Base-by-base conservation (phyloP, 2,329 filamentous ascomycete genomes). In the Penicillium sp. region DNA sequence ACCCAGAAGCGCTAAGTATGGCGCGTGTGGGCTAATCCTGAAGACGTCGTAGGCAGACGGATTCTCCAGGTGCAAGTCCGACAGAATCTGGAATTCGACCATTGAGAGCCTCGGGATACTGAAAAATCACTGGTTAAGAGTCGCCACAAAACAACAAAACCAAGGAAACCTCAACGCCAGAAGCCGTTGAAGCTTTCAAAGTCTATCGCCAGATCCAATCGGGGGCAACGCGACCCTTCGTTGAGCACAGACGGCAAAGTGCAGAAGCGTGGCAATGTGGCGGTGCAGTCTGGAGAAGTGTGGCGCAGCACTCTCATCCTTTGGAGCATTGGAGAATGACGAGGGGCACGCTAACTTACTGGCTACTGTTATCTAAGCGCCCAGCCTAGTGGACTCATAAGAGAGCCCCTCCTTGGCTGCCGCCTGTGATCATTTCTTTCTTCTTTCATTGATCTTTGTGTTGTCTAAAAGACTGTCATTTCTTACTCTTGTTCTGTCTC, bases 1-100 rank as follows among this genome's bases (percentile, higher is more conserved):
- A 22, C 85, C 85, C 0, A 87, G 75, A 0, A 87, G 76, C 0
- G 82, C 84, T 2, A 87, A 75, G 58, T 81, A 78, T 0, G 81
- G 80, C 1, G 83, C 80, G 51, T 71, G 74, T 1, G 81, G 78
- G 0, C 66, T 51, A 22, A 86, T 80, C 2, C 81, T 66, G 64
- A 82, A 87, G 24, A 74, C 22, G 61, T 83, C 79, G 67, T 87
- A 87, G 18, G 74, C 72, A 44, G 76, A 73, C 0, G 79, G 77
- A 9, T 68, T 66, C 66, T 87, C 83, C 7, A 87, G 75, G 60
- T 87, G 84, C 3, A 87, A 75, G 69, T 87, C 84, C 0, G 84
- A 86, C n/a, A 86, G 57, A 49, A 87, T 79, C 62, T 85, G 75
- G 54, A 78, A 60, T 35, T 40, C 46, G 33, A 61, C 61, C 68